Evolutionary conservation across 148 eudicot species (phyloP), one percentile per base, ranked within the genome.

Genomic region (Pharnaceum exiguum): DNA sequence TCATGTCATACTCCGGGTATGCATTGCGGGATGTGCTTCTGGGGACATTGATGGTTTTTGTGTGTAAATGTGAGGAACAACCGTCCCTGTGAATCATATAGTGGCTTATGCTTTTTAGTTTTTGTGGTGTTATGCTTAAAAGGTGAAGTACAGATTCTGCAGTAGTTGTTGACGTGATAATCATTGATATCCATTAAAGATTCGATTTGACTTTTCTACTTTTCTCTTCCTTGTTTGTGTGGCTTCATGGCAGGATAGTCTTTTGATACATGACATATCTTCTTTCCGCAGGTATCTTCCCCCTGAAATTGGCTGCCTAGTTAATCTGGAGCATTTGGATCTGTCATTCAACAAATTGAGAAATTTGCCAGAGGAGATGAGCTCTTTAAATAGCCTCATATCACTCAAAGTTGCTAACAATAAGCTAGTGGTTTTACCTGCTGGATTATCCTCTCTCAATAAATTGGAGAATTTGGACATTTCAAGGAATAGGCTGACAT

Each of bases 271-370:
- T 15, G 9, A 29, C 23, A 5, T 46, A 19, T 26, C 9, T 59
- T 26, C 18, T 28, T 59, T 53, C 57, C 77, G 82, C 89, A 90
- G 97, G 77, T 87, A 80, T 52, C 85, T 93, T 52, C 98, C 98
- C 67, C 80, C 95, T 26, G 98, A 93, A 83, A 93, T 93, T 50
- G 86, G 90, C 28, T 75, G 76, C 53, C 90, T 93, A 59, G 55
- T 22, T 63, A 81, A 71, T 47, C 79, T 93, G 65, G 96, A 93
- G 79, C 68, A 70, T 69, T 77, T 93, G 47, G 90, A 93, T 74
- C 79, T 93, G 70, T 93, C 98, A 37, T 85, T 79, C 63, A 93
- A 93, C 68, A 87, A 88, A 80, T 64, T 91, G 80, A 74, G 77
- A 72, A 81, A 59, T 57, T 75, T 93, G 59, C 98, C 98, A 15